A percentile compares a stretch with the other conserved stretches of the same genome.
phyloP scores from a whole-genome alignment of 192 early-diverging fungal species.

The Coemansia sp. region DNA sequence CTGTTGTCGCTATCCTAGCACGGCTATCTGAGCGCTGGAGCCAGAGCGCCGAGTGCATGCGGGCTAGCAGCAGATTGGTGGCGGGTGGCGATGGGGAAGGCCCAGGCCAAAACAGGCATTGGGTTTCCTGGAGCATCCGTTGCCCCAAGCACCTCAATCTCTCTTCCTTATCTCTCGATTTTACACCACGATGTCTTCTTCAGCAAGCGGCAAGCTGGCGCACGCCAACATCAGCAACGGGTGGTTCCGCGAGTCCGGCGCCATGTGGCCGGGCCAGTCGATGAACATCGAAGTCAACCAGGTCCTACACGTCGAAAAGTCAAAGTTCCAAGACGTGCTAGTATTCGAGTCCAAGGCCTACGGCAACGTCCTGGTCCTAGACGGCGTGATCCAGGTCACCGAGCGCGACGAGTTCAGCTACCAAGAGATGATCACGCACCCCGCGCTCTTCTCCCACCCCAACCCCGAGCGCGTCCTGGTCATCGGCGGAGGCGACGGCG shows the following conservation, averaged over 20 bases:
- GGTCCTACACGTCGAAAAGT: conserved; percentile 93
- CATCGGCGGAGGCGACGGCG: conserved; percentile 99
- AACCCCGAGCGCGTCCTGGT: conserved; percentile 95
- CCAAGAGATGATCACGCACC: conserved; percentile 99
- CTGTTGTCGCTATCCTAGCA: neutral
- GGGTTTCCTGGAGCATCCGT: neutral
- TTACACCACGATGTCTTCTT: conserved; percentile 12
- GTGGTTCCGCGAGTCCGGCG: conserved; percentile 94
- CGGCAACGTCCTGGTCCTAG: conserved; percentile 95
- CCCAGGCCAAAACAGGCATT: neutral
- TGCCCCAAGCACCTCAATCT: neutral
- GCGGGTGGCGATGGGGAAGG: neutral
- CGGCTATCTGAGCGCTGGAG: neutral
- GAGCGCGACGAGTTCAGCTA: conserved; percentile 99
- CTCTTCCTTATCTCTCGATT: neutral
- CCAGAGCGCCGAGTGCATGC: neutral
- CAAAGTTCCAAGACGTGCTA: conserved; percentile 94
- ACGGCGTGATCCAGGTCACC: conserved; percentile 97
- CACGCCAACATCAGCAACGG: conserved; percentile 93
- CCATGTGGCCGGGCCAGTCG: conserved; percentile 99
- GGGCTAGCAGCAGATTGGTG: neutral
- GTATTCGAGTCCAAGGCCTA: conserved; percentile 95
- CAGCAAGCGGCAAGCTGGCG: conserved; percentile 50
- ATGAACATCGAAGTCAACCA: conserved; percentile 94
- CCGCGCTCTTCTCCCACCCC: conserved; percentile 91